Conservation (phyloP, 2,329 filamentous ascomycete genomes). For the Ophiognomonia clavigignenti-juglandacearum region DNA sequence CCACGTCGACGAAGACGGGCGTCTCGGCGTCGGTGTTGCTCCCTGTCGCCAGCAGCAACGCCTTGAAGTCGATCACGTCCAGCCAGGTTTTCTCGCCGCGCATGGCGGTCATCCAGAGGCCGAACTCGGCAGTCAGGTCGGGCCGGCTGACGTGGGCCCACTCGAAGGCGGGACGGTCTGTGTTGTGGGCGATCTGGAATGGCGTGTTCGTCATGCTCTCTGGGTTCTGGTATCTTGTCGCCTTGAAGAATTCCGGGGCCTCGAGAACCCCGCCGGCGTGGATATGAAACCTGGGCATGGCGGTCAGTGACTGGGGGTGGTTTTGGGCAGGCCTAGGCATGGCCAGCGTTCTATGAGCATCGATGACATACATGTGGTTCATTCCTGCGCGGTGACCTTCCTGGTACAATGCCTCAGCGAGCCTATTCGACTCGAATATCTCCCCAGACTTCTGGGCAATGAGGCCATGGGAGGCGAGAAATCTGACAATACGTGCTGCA, state of each 20-base stretch:
- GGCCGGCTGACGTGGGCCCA: slow-evolving; percentile 15
- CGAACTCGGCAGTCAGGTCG: slow-evolving; percentile 16
- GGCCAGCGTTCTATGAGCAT: background rate
- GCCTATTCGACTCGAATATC: slow-evolving; percentile 7
- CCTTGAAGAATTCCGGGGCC: slow-evolving; percentile 2
- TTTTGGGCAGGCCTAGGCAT: background rate
- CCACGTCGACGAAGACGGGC: slow-evolving; percentile 5
- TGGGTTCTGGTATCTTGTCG: slow-evolving; percentile 3
- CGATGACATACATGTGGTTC: background rate
- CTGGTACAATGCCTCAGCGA: slow-evolving; percentile 1
- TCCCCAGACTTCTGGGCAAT: slow-evolving; percentile 5
- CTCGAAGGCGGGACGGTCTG: slow-evolving; percentile 14
- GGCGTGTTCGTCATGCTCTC: background rate
- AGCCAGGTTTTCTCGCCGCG: slow-evolving; percentile 16
- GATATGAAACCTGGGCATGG: background rate
- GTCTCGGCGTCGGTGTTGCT: background rate
- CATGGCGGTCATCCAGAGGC: slow-evolving; percentile 15
- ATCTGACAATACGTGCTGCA: slow-evolving; percentile 12
- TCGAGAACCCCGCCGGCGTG: background rate
- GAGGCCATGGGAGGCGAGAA: slow-evolving; percentile 5
- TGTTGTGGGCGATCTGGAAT: slow-evolving; percentile 11
- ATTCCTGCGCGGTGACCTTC: slow-evolving; percentile 4
- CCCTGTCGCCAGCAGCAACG: slow-evolving; percentile 3
- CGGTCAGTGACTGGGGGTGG: background rate
- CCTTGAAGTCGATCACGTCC: slow-evolving; percentile 15